These are phyloP conservation scores for Picea engelmannii DNA, from an alignment of 83 land plant species.

Conservation along the genomic window DNA sequence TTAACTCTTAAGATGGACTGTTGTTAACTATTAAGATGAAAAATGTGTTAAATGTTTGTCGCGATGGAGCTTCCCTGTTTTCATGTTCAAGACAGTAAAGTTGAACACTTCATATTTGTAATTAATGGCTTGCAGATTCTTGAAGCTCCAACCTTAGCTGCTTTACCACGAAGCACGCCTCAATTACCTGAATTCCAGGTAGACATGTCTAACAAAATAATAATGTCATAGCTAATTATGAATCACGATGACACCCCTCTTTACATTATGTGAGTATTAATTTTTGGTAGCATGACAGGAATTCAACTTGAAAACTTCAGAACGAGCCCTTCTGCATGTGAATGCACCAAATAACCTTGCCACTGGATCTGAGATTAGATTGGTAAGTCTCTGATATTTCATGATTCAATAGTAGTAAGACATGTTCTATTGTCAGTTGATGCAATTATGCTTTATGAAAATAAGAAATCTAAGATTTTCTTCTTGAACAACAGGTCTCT, in stretches of 20 bases:
- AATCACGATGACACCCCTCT: not conserved
- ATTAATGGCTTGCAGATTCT: slow-evolving; percentile 52
- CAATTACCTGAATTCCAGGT: slow-evolving; percentile 81
- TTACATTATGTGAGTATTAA: not conserved
- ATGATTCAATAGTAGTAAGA: not conserved
- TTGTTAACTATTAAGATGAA: not conserved
- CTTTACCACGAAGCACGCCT: slow-evolving; percentile 61
- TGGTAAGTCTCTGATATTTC: not conserved
- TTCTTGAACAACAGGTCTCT: slow-evolving; percentile 5
- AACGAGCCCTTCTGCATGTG: slow-evolving; percentile 65
- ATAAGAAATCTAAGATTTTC: not conserved
- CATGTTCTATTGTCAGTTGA: not conserved
- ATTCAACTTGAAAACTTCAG: slow-evolving; percentile 75
- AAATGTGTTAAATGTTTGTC: not conserved
- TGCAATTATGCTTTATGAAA: not conserved
- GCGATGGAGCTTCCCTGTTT: not conserved
- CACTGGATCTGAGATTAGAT: slow-evolving; percentile 15
- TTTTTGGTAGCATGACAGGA: slow-evolving; percentile 36
- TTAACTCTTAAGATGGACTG: not conserved
- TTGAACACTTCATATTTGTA: not conserved
- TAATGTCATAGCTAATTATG: not conserved
- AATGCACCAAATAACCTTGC: slow-evolving; percentile 31
- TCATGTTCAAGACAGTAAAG: slow-evolving; percentile 9
- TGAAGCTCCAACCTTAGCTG: slow-evolving; percentile 62
- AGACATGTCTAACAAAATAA: not conserved